These are phyloP conservation scores for Penicillium sp. DNA, from an alignment of 2,329 filamentous ascomycete genomes.

Conservation along the genomic window DNA sequence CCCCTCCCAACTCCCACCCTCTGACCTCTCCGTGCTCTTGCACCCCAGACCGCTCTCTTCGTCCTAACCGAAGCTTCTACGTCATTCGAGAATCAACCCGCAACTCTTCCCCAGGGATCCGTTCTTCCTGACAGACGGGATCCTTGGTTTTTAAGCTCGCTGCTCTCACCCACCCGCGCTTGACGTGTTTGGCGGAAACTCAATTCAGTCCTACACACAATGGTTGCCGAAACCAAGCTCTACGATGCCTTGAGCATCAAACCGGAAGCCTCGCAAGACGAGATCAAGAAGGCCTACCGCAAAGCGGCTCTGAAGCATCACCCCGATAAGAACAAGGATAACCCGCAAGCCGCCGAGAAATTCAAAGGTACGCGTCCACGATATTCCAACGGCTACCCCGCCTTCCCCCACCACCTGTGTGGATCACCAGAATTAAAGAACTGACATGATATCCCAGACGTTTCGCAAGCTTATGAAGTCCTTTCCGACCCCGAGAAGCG, in stretches of 20 bases:
- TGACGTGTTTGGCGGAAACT: conserved; percentile 5
- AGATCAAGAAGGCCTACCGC: conserved; percentile 87
- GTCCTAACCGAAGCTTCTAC: conserved; percentile 33
- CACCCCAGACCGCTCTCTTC: background rate
- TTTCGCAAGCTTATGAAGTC: conserved; percentile 96
- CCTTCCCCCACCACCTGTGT: background rate
- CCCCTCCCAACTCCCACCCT: background rate
- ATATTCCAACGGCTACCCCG: conserved; percentile 2
- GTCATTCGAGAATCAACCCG: conserved; percentile 31
- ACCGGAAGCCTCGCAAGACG: conserved; percentile 78
- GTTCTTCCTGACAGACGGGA: conserved; percentile 2
- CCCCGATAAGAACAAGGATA: conserved; percentile 97
- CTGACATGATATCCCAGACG: conserved; percentile 54
- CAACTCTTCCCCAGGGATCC: conserved; percentile 2
- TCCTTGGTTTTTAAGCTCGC: conserved; percentile 10
- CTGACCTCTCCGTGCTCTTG: background rate
- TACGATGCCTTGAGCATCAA: conserved; percentile 83
- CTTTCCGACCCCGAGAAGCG: conserved; percentile 96
- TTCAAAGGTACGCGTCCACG: conserved; percentile 68
- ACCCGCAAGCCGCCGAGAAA: conserved; percentile 78
- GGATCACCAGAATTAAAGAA: background rate
- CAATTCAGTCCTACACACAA: conserved; percentile 39
- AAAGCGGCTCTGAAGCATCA: conserved; percentile 90
- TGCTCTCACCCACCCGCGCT: background rate
- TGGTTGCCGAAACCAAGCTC: conserved; percentile 94